Conservation (phyloP, 169 alveolate species). For the Besnoitia besnoiti region DNA sequence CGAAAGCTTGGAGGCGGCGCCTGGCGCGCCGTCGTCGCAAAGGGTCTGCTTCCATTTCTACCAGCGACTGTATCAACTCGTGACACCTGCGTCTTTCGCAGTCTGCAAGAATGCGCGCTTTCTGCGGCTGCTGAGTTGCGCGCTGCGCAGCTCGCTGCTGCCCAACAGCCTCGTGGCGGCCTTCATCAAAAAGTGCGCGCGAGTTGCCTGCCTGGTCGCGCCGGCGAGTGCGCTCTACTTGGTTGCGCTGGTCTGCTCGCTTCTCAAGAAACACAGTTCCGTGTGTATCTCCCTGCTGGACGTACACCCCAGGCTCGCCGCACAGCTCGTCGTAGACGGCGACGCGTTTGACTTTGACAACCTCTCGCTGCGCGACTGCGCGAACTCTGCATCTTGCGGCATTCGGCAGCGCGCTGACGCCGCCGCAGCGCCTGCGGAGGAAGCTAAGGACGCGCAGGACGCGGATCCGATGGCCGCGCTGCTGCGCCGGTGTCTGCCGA, state of each 20-base stretch:
- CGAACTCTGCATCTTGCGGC: too few relatives aligned
- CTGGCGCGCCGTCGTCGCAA: neutral
- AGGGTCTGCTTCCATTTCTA: constrained; percentile 49
- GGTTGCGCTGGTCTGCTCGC: constrained; percentile 37
- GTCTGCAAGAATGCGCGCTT: constrained; percentile 33
- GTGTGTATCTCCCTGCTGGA: constrained; percentile 46
- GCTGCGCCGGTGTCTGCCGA: constrained; percentile 5
- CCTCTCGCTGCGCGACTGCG: neutral
- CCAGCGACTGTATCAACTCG: constrained; percentile 39
- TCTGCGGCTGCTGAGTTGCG: constrained; percentile 33
- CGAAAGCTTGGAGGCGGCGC: neutral
- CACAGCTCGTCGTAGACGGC: constrained; percentile 33
- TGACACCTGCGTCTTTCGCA: constrained; percentile 58
- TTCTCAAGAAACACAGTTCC: constrained; percentile 5
- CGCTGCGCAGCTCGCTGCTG: constrained; percentile 50
- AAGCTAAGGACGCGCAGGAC: too few relatives aligned
- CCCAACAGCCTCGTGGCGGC: constrained; percentile 49
- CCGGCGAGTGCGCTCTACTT: constrained; percentile 50
- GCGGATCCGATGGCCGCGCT: neutral
- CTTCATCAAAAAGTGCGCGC: constrained; percentile 47
- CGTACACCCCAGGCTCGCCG: constrained; percentile 47
- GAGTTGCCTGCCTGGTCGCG: constrained; percentile 66
- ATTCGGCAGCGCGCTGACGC: too few relatives aligned
- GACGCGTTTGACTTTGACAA: constrained; percentile 34
- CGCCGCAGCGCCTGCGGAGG: too few relatives aligned